Percentiles rank a stretch among this genome's conserved stretches.
phyloP scores from a whole-genome alignment of 2,329 filamentous ascomycete genomes.

The Lecanicillium sp. region DNA sequence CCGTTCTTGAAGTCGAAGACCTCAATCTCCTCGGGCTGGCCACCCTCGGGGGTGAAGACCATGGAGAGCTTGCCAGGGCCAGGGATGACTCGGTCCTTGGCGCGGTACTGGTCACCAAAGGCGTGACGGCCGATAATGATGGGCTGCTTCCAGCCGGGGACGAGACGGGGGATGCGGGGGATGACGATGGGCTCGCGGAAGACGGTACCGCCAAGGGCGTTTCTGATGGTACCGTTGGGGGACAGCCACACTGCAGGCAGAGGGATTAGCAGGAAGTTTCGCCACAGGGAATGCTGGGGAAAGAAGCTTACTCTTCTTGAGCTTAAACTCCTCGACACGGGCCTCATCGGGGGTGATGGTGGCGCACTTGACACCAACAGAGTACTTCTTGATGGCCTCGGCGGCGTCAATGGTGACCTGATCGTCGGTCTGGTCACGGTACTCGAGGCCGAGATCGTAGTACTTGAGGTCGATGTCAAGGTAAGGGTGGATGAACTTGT shows the following conservation, averaged over 20 bases:
- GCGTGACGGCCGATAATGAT: slow-evolving; percentile 99
- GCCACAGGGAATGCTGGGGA: slow-evolving; percentile 14
- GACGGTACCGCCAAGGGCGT: slow-evolving; percentile 80
- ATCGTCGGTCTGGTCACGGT: slow-evolving; percentile 94
- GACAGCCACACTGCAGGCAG: slow-evolving; percentile 79
- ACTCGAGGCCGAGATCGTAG: slow-evolving; percentile 88
- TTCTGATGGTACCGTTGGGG: slow-evolving; percentile 84
- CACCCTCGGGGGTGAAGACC: slow-evolving; percentile 84
- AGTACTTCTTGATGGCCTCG: slow-evolving; percentile 98
- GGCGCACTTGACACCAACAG: slow-evolving; percentile 96
- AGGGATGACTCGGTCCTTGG: slow-evolving; percentile 81
- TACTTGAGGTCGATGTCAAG: slow-evolving; percentile 98
- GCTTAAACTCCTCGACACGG: slow-evolving; percentile 93
- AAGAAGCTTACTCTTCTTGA: slow-evolving; percentile 78
- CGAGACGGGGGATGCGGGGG: slow-evolving; percentile 81
- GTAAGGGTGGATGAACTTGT: slow-evolving; percentile 96
- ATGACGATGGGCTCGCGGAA: slow-evolving; percentile 99
- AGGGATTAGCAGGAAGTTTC: not conserved
- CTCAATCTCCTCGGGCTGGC: slow-evolving; percentile 76
- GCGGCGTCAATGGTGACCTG: slow-evolving; percentile 93
- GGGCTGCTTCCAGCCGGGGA: slow-evolving; percentile 96
- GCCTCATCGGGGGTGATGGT: slow-evolving; percentile 98
- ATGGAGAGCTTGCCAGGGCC: slow-evolving; percentile 86
- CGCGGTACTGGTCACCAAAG: slow-evolving; percentile 97
- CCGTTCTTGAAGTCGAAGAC: slow-evolving; percentile 85